Conservation (phyloP, 192 early-diverging fungal genomes). For the Polychytrium aggregatum region DNA sequence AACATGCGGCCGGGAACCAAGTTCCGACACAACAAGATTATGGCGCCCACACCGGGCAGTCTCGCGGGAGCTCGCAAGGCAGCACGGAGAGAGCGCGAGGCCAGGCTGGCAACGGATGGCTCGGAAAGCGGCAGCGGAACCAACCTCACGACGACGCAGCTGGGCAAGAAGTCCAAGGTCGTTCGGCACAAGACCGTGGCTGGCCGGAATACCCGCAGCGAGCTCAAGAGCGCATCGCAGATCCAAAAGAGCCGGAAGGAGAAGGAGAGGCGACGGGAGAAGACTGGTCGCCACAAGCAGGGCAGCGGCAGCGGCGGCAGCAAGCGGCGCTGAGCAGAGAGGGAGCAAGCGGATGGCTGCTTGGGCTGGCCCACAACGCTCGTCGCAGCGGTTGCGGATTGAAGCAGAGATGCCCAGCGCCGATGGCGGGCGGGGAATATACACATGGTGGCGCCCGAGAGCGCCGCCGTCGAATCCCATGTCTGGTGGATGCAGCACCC, state of each 20-base stretch:
- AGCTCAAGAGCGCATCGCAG: slow-evolving; percentile 68
- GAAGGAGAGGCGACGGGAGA: slow-evolving; percentile 66
- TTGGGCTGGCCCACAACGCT: too few species aligned
- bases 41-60: slow-evolving; percentile 50
- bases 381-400: too few species aligned
- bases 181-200: slow-evolving; percentile 15
- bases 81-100: too few species aligned
- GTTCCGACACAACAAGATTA: slow-evolving; percentile 70
- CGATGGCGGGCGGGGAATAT: too few species aligned
- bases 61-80: slow-evolving; percentile 23
- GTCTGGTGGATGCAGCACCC: too few species aligned
- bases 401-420: too few species aligned
- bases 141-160: slow-evolving; percentile 14
- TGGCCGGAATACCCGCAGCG: slow-evolving; percentile 37
- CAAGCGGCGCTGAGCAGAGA: too few species aligned
- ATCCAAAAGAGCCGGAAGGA: slow-evolving; percentile 64
- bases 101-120: slow-evolving; percentile 40
- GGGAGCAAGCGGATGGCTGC: too few species aligned
- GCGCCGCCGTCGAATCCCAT: too few species aligned
- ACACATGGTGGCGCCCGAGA: too few species aligned
- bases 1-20: too few species aligned
- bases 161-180: slow-evolving; percentile 14
- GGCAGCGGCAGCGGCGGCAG: too few species aligned
- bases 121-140: slow-evolving; percentile 3
- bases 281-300: slow-evolving; percentile 51